These are phyloP conservation scores for Cynara cardunculus DNA, from an alignment of 129 eudicot genomes.

Conservation along the genomic window DNA sequence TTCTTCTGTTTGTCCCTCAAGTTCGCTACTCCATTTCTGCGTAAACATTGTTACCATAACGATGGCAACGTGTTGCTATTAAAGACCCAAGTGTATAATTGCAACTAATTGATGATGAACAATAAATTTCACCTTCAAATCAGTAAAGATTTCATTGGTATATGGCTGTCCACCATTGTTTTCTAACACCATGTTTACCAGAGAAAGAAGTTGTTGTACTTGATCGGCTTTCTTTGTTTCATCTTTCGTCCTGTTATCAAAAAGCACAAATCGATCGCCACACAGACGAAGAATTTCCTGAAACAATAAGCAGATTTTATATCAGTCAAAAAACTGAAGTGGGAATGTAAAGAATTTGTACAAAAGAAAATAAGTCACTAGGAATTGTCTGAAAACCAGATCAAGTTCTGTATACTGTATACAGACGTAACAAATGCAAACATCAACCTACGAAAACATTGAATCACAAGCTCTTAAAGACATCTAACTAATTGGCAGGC, in stretches of 20 bases:
- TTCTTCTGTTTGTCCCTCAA: constrained; percentile 40
- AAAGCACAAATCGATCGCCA: constrained; percentile 50
- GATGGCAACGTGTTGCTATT: neutral
- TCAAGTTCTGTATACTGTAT: too few relatives aligned
- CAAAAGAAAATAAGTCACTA: too few relatives aligned
- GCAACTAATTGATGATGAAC: neutral
- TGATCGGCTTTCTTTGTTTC: constrained; percentile 16
- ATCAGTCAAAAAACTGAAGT: neutral
- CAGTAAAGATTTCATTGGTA: constrained; percentile 19
- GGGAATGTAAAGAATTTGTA: too few relatives aligned
- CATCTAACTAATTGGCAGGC: neutral
- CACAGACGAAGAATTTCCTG: constrained; percentile 52
- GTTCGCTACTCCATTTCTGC: constrained; percentile 68
- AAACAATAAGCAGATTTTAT: neutral
- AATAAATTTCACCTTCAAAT: constrained; percentile 3
- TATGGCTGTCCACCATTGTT: constrained; percentile 61
- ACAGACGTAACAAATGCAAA: too few relatives aligned
- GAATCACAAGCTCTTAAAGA: too few relatives aligned
- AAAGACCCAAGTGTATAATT: neutral
- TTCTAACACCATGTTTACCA: constrained; percentile 38
- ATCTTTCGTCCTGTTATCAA: constrained; percentile 47
- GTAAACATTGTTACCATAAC: neutral
- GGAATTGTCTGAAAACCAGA: too few relatives aligned
- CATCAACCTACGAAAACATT: too few relatives aligned
- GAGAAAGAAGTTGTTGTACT: constrained; percentile 39